Evolutionary conservation across 495 filamentous ascomycete genomes (phyloP).

Genomic region (Penicillium soppii): DNA sequence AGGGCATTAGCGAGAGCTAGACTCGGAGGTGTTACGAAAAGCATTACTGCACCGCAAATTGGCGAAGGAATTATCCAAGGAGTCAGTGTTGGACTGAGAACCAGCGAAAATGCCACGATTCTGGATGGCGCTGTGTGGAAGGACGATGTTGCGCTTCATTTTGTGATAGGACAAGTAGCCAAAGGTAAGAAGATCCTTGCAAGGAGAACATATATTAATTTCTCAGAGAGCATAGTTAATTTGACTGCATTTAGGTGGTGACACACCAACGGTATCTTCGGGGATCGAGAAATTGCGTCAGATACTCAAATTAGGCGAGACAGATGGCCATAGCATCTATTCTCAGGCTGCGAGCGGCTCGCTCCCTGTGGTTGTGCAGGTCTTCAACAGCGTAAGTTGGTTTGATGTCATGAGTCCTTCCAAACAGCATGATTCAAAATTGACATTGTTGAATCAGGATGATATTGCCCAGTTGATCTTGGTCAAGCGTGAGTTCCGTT

Average conservation of each 20-base stretch:
- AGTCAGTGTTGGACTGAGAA: neutral
- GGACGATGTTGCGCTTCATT: neutral
- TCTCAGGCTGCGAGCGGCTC: neutral
- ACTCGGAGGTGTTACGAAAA: neutral
- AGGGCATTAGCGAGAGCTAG: neutral
- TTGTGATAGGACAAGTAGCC: neutral
- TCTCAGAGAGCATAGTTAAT: neutral
- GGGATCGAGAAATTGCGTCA: neutral
- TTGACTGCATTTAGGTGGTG: neutral
- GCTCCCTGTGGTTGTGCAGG: neutral
- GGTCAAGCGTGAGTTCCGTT: neutral
- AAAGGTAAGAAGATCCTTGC: neutral
- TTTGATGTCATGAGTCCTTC: neutral
- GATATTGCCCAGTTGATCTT: neutral
- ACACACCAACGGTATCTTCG: neutral
- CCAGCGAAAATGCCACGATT: neutral
- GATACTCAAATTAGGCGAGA: neutral
- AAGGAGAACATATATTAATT: neutral
- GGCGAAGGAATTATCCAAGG: neutral
- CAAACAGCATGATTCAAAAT: neutral
- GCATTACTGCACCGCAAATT: neutral
- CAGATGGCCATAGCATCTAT: neutral
- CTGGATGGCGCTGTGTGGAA: neutral
- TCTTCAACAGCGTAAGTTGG: neutral
- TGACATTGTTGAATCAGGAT: neutral